Evolutionary conservation across 805 yeast species (phyloP).

Genomic region (Henningerozyma blattae): DNA sequence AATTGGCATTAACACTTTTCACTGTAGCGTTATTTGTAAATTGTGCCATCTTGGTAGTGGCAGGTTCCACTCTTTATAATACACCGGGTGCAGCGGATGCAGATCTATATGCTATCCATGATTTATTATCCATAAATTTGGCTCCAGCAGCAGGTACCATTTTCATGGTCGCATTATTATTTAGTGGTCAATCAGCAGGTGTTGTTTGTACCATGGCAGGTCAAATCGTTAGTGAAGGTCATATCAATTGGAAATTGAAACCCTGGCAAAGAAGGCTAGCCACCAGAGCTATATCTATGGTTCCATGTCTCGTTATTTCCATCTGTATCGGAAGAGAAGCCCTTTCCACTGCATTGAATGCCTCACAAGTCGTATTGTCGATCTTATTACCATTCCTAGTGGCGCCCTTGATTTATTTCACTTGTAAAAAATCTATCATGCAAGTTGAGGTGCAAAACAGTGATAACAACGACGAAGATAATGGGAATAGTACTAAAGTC

Average conservation of each 20-base stretch:
- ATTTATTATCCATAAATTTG: slow-evolving; percentile 43
- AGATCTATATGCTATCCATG: slow-evolving; percentile 68
- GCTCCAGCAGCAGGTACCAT: slow-evolving; percentile 73
- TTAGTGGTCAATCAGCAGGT: slow-evolving; percentile 87
- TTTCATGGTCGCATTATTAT: slow-evolving; percentile 72
- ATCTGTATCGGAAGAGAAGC: slow-evolving; percentile 65
- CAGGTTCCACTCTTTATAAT: slow-evolving; percentile 67
- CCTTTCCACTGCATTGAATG: slow-evolving; percentile 57
- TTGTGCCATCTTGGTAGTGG: slow-evolving; percentile 67
- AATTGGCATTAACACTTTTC: slow-evolving; percentile 56
- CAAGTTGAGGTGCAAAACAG: slow-evolving; percentile 29
- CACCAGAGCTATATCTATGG: slow-evolving; percentile 66
- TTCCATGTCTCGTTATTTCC: slow-evolving; percentile 71
- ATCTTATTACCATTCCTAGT: slow-evolving; percentile 72
- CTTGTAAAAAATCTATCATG: slow-evolving; percentile 63
- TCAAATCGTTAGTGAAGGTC: slow-evolving; percentile 87
- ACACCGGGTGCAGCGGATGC: slow-evolving; percentile 66
- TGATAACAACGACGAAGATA: slow-evolving; percentile 11
- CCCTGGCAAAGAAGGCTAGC: slow-evolving; percentile 75
- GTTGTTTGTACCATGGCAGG: slow-evolving; percentile 90
- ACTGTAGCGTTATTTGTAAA: slow-evolving; percentile 81
- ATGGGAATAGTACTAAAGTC: slow-evolving; percentile 13
- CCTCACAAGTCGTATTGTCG: slow-evolving; percentile 79
- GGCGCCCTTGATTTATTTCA: slow-evolving; percentile 77
- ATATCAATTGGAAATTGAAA: slow-evolving; percentile 62